phyloP scores from a whole-genome alignment of 2,329 filamentous ascomycete species.

The Pezicula radicicola region DNA sequence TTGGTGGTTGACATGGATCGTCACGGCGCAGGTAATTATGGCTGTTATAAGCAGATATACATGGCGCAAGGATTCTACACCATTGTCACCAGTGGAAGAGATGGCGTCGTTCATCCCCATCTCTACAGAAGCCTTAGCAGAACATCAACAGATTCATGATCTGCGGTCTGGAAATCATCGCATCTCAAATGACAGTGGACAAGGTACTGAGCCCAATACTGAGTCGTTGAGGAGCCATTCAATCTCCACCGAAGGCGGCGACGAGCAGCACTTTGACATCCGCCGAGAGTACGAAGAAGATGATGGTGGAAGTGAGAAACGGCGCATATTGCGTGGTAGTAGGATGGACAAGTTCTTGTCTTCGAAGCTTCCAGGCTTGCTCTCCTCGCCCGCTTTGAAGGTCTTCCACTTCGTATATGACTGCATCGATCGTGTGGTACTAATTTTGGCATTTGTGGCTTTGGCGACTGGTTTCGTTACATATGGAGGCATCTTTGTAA shows the following conservation, averaged over 20 bases:
- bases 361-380: slow-evolving; percentile 49
- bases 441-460: slow-evolving; percentile 74
- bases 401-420: slow-evolving; percentile 60
- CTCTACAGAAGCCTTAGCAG: slow-evolving; percentile 50
- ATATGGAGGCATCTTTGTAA: slow-evolving; percentile 81
- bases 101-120: slow-evolving; percentile 60
- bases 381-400: slow-evolving; percentile 54
- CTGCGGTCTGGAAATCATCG: slow-evolving; percentile 42
- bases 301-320: slow-evolving; percentile 39
- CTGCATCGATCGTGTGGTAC: slow-evolving; percentile 70
- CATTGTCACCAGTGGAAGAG: slow-evolving; percentile 38
- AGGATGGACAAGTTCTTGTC: slow-evolving; percentile 49
- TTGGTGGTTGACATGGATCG: slow-evolving; percentile 76
- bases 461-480: slow-evolving; percentile 71
- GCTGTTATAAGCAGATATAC: slow-evolving; percentile 24
- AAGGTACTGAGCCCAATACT: slow-evolving; percentile 69
- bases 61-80: slow-evolving; percentile 19
- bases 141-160: slow-evolving; percentile 44
- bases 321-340: slow-evolving; percentile 34
- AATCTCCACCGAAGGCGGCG: slow-evolving; percentile 52
- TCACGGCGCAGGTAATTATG: slow-evolving; percentile 67
- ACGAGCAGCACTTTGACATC: slow-evolving; percentile 23
- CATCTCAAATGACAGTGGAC: slow-evolving; percentile 66
- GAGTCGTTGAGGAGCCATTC: slow-evolving; percentile 65
- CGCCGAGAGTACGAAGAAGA: slow-evolving; percentile 33